Evolutionary conservation across 1,139 yeast species (phyloP), one percentile per base, ranked within the genome.

Genomic region (Suhomyces terraborum): DNA sequence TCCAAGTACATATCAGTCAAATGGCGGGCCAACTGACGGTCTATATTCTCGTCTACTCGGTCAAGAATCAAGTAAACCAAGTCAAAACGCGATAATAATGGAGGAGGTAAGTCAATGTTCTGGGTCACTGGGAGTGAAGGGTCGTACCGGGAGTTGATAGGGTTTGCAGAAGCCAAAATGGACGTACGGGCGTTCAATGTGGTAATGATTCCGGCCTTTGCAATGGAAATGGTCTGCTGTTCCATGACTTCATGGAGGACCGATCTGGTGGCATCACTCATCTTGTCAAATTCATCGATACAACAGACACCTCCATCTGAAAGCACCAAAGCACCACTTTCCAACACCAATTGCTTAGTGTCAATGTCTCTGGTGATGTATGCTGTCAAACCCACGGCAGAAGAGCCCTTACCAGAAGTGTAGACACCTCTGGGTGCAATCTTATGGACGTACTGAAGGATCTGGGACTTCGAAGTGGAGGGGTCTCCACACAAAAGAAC

Each of bases 241-340:
- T 93, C 98, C 98, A 93, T 93, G 17, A 94, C 98, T 75, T 93
- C 98, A 63, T 93, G 99, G 45, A 93, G 71, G 12, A 93, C 98
- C 3, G 97, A 88, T 56, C 98, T 74, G 0, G 98, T 93, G 2
- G 95, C 69, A 54, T 93, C 98, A 46, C 84, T 79, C 99, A 93
- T 93, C 64, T 93, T 93, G 67, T 93, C 99, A 59, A 93, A 93
- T 69, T 93, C 99, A 70, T 93, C 99, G 61, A 93, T 93, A 67
- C 98, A 94, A 70, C 98, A 93, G 40, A 93, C 84, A 69, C 99
- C 99, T 43, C 98, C 98, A 66, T 93, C 99, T 6, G 97, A 88
- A 40, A 93, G 74, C 9, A 93, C 98, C 51, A 93, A 75, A 0
- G 99, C 99, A 62, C 99, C 99, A 60, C 93, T 82, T 61, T 93